Evolutionary conservation across 768 basidiomycete species (phyloP).

Genomic region (Boletellus ananiceps): DNA sequence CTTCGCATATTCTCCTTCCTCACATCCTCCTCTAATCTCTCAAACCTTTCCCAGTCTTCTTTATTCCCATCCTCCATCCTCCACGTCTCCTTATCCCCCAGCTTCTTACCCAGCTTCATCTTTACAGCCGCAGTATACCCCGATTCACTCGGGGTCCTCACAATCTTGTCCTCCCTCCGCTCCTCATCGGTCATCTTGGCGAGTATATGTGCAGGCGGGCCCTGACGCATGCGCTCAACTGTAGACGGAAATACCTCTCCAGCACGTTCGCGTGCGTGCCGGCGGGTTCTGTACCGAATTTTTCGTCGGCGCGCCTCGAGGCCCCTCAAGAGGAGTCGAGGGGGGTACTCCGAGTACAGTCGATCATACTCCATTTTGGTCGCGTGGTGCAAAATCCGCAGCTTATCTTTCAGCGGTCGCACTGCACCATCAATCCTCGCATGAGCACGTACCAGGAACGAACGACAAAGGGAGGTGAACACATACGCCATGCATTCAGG

Average conservation of each 20-base stretch:
- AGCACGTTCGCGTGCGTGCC: slow-evolving; percentile 52
- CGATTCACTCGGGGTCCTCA: slow-evolving; percentile 52
- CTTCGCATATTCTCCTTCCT: slow-evolving; percentile 29
- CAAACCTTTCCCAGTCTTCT: slow-evolving; percentile 25
- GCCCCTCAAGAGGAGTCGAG: slow-evolving; percentile 45
- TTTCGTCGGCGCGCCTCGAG: slow-evolving; percentile 56
- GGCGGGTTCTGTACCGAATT: slow-evolving; percentile 60
- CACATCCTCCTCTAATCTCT: slow-evolving; percentile 24
- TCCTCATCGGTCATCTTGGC: slow-evolving; percentile 46
- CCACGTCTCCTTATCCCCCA: slow-evolving; percentile 35
- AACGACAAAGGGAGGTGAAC: background rate
- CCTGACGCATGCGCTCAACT: slow-evolving; percentile 42
- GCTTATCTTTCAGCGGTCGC: slow-evolving; percentile 32
- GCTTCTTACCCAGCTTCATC: slow-evolving; percentile 46
- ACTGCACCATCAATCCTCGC: slow-evolving; percentile 22
- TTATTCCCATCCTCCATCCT: slow-evolving; percentile 31
- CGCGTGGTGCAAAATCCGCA: slow-evolving; percentile 30
- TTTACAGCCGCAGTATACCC: slow-evolving; percentile 73
- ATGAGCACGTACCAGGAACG: slow-evolving; percentile 3
- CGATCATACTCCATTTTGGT: slow-evolving; percentile 43
- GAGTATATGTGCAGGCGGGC: slow-evolving; percentile 62
- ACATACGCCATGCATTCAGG: slow-evolving; percentile 20
- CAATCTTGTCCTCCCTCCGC: slow-evolving; percentile 46
- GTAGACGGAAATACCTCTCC: slow-evolving; percentile 57
- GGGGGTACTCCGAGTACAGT: slow-evolving; percentile 39